Base-by-base conservation (phyloP, 257 asterid genomes). In the Perilla frutescens region DNA sequence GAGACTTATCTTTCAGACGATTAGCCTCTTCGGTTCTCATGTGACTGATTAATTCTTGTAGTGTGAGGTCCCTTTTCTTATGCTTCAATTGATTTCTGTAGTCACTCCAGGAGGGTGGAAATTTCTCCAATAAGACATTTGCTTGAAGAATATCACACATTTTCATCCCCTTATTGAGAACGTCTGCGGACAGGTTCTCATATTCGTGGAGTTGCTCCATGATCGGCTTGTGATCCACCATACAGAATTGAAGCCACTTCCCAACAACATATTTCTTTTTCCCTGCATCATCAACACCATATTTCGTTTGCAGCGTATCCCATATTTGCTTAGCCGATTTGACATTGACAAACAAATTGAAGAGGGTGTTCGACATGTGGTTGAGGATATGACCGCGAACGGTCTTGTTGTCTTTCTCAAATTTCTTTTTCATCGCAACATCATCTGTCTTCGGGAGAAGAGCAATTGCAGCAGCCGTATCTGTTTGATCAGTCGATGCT, bases 151-250 rank as follows among this genome's bases (percentile, higher is more conserved):
- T 5, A 3, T 71, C 59, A 0, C 60, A 43, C 43, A 58, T 20
- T 3, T 14, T 59, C 68, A 71, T 58, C 0, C 54, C 77, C 37
- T 61, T 50, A 10, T 4, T 37, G 5, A 62, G 26, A 8, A 72
- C 20, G 7, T 72, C 71, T 0, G 70, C 37, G 0, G 7, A 11
- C 12, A 72, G 20, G 4, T 72, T 72, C 15, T 47, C 63, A 9
- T 45, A 72, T 4, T 29, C 40, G 9, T 48, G 77, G 1, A 72
- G 62, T 62, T 72, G 71, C 1, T 72, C 77, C 63, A 72, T 48
- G 11, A 62, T 47, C 0, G 71, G 29, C 26, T 61, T 72, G 20
- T 36, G 15, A 36, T 72, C 63, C 2, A 32, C 71, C 36, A 62
- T 36, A 1, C 49, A 36, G 9, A 72, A 60, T 0, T 47, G 49